phyloP scores from a whole-genome alignment of 2,329 filamentous ascomycete genomes.

The Penicillium sp. region DNA sequence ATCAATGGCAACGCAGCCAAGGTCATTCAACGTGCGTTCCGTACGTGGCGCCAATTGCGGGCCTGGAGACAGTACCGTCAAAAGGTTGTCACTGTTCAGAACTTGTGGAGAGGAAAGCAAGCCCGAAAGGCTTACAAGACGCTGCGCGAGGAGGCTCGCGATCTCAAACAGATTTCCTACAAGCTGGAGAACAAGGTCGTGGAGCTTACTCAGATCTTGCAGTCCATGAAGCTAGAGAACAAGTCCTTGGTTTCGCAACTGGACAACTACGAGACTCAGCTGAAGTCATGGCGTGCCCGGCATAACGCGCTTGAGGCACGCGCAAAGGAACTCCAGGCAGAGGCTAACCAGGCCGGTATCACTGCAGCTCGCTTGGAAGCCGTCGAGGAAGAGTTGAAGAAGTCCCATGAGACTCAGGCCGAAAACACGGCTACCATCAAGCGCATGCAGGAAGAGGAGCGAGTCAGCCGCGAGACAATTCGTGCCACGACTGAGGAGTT shows the following conservation, averaged over 20 bases:
- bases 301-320: constrained; percentile 87
- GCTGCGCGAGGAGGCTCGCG: constrained; percentile 90
- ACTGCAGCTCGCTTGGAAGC: constrained; percentile 84
- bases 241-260: constrained; percentile 84
- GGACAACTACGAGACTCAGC: constrained; percentile 92
- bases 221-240: constrained; percentile 92
- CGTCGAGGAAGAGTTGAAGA: constrained; percentile 95
- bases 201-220: constrained; percentile 90
- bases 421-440: constrained; percentile 91
- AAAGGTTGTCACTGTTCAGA: constrained; percentile 88
- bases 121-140: constrained; percentile 86
- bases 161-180: constrained; percentile 99
- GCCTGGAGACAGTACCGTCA: constrained; percentile 86
- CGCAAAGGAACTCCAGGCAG: constrained; percentile 90
- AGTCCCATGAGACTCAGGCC: constrained; percentile 82
- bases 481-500: constrained; percentile 78
- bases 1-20: constrained; percentile 88
- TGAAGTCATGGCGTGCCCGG: constrained; percentile 93
- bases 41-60: constrained; percentile 74
- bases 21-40: constrained; percentile 88
- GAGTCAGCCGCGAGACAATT: constrained; percentile 78
- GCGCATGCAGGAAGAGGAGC: constrained; percentile 92
- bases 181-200: constrained; percentile 99
- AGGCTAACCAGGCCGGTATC: constrained; percentile 97
- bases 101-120: constrained; percentile 81